Conservation (phyloP, 2,329 filamentous ascomycete genomes). For the Hymenoscyphus infarciens region DNA sequence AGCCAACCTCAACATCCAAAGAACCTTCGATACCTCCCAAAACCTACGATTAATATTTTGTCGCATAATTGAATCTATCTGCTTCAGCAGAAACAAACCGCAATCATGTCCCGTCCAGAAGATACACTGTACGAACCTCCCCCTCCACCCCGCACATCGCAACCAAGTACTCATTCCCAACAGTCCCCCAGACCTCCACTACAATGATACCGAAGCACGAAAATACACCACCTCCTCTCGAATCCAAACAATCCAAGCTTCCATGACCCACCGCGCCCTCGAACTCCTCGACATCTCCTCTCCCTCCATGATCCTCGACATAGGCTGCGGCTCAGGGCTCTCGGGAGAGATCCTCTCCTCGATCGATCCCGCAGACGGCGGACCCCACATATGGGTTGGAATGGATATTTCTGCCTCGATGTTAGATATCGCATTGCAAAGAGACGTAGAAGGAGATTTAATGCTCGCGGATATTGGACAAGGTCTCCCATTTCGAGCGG, state of each 20-base stretch:
- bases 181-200: constrained; percentile 93
- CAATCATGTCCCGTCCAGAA: constrained; percentile 91
- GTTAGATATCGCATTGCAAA: constrained; percentile 89
- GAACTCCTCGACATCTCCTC: constrained; percentile 77
- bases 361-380: constrained; percentile 65
- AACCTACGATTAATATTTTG: constrained; percentile 1
- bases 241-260: constrained; percentile 91
- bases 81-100: constrained; percentile 26
- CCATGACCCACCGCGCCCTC: constrained; percentile 91
- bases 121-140: constrained; percentile 70
- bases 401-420: constrained; percentile 96
- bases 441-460: constrained; percentile 91
- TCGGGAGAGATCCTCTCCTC: constrained; percentile 88
- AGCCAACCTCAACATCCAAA: background rate
- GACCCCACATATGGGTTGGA: constrained; percentile 92
- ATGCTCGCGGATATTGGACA: constrained; percentile 93
- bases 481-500: constrained; percentile 87
- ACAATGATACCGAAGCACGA: constrained; percentile 90
- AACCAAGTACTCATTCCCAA: background rate
- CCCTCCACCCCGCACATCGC: constrained; percentile 19
- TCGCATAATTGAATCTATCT: constrained; percentile 20
- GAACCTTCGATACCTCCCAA: background rate
- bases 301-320: constrained; percentile 86
- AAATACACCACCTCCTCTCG: constrained; percentile 97
- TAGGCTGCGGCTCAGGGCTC: constrained; percentile 94